A percentile compares a stretch with the other conserved stretches of the same genome.
These are phyloP conservation scores for Hyaloscypha bicolor DNA, from an alignment of 495 filamentous ascomycete species.

Conservation along the genomic window DNA sequence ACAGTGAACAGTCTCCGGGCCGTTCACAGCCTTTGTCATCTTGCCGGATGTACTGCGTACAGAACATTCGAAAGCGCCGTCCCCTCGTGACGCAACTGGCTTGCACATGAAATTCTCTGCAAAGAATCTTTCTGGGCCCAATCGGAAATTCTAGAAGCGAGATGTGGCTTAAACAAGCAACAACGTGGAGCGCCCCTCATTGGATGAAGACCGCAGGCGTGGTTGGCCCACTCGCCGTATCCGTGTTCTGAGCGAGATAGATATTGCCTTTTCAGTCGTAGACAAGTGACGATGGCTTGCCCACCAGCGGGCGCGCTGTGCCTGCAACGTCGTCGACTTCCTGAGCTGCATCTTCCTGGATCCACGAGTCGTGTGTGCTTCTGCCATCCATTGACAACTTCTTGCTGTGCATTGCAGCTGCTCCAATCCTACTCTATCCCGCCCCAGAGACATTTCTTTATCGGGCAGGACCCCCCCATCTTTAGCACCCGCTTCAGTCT, in stretches of 20 bases:
- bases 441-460: not conserved
- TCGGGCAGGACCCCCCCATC: not conserved
- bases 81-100: not conserved
- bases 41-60: not conserved
- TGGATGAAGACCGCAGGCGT: not conserved
- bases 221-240: not conserved
- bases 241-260: not conserved
- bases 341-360: not conserved
- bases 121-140: not conserved
- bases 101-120: constrained; percentile 1
- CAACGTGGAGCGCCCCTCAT: not conserved
- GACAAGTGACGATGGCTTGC: constrained; percentile 4
- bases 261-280: not conserved
- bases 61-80: not conserved
- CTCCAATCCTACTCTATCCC: not conserved
- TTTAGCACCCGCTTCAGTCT: not conserved
- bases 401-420: not conserved
- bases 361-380: not conserved
- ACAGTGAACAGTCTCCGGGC: not conserved
- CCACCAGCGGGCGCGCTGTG: not conserved
- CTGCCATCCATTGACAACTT: not conserved
- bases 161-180: not conserved
- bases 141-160: not conserved
- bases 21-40: not conserved
- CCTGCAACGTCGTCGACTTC: not conserved